Evolutionary conservation across 805 yeast genomes (phyloP).

Genomic region (Grigorovia transvaalensis): DNA sequence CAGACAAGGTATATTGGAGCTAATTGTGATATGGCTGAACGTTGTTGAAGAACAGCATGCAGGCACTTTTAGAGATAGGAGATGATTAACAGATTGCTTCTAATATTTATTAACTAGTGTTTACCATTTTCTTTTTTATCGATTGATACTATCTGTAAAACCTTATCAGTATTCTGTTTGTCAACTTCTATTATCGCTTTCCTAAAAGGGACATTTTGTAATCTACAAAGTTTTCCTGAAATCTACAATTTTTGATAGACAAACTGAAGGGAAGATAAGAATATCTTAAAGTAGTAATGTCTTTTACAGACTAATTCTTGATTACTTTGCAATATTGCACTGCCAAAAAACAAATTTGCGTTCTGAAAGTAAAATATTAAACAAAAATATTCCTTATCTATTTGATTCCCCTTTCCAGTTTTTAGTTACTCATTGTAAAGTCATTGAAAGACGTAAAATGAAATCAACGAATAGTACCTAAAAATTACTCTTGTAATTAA

Average conservation of each 20-base stretch:
- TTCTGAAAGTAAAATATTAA: background rate
- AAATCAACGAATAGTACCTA: background rate
- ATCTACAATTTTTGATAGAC: too few species aligned
- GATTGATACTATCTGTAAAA: too few species aligned
- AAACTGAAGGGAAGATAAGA: too few species aligned
- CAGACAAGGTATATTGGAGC: too few species aligned
- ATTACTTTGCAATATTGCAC: background rate
- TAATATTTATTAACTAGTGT: too few species aligned
- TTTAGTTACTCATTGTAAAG: background rate
- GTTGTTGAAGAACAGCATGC: too few species aligned
- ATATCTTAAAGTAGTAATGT: background rate
- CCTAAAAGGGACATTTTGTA: background rate
- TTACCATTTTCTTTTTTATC: too few species aligned
- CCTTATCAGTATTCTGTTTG: too few species aligned
- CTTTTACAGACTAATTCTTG: background rate
- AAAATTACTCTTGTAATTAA: background rate
- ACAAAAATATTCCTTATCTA: background rate
- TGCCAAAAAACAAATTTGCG: background rate
- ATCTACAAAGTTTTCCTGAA: too few species aligned
- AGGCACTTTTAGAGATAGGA: too few species aligned
- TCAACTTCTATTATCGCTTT: background rate
- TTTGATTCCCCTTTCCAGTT: background rate
- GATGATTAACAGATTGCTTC: too few species aligned
- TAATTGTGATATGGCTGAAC: too few species aligned
- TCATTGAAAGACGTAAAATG: background rate